Evolutionary conservation across 2,329 filamentous ascomycete genomes (phyloP).

Genomic region (Macrophomina tecta): DNA sequence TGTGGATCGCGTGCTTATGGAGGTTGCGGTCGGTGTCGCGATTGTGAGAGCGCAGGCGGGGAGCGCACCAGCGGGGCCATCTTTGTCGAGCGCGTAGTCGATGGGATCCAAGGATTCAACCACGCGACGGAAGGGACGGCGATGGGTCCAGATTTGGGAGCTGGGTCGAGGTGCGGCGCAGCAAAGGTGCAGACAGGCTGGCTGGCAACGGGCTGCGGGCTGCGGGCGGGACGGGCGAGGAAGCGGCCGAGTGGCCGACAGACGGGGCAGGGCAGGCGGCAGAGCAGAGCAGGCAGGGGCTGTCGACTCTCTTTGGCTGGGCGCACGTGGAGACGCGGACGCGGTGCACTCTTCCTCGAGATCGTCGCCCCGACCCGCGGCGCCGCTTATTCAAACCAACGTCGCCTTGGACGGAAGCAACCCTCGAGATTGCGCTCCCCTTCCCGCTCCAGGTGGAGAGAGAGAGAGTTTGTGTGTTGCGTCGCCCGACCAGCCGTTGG

Average conservation of each 20-base stretch:
- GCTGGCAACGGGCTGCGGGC: not conserved
- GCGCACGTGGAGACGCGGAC: slow-evolving; percentile 9
- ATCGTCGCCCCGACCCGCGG: slow-evolving; percentile 13
- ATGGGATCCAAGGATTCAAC: not conserved
- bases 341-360: not conserved
- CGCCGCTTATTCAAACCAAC: slow-evolving; percentile 22
- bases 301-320: not conserved
- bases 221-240: not conserved
- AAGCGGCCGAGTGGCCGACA: not conserved
- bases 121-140: not conserved
- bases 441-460: slow-evolving; percentile 1
- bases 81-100: not conserved
- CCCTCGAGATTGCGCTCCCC: slow-evolving; percentile 16
- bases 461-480: not conserved
- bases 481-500: slow-evolving; percentile 8
- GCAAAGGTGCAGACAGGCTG: not conserved
- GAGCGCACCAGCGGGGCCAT: not conserved
- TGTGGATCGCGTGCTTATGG: not conserved
- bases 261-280: too few species aligned
- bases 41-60: not conserved
- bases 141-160: not conserved
- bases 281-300: not conserved
- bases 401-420: slow-evolving; percentile 9
- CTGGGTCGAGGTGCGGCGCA: not conserved
- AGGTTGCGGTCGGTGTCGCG: slow-evolving; percentile 1